Percentiles rank a stretch among this genome's conserved stretches.
phyloP scores from a whole-genome alignment of 345 rosid species.

The Salix suchowensis region DNA sequence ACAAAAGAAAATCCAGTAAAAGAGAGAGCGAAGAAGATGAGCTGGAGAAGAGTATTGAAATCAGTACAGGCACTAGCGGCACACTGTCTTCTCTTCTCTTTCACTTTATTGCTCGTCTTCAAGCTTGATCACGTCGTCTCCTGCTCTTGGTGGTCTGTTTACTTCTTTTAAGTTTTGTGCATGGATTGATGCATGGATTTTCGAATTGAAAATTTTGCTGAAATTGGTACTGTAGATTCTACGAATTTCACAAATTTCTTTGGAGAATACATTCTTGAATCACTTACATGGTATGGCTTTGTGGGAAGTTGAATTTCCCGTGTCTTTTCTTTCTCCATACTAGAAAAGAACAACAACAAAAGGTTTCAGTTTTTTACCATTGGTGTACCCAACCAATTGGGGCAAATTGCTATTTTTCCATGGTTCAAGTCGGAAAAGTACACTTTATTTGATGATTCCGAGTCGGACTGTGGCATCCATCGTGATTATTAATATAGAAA shows the following conservation, averaged over 20 bases:
- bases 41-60: conserved; percentile 82
- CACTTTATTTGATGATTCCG: too few relatives aligned
- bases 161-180: background rate
- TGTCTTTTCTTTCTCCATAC: too few relatives aligned
- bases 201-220: background rate
- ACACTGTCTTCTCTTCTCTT: conserved; percentile 59
- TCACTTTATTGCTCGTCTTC: conserved; percentile 69
- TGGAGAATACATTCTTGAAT: background rate
- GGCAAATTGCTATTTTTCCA: too few relatives aligned
- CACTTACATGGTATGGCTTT: background rate
- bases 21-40: conserved; percentile 38
- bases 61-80: conserved; percentile 82
- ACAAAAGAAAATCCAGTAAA: background rate
- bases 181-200: background rate
- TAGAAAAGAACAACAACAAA: too few relatives aligned
- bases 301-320: background rate
- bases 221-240: background rate
- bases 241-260: background rate
- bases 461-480: too few relatives aligned
- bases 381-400: too few relatives aligned
- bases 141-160: conserved; percentile 84
- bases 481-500: too few relatives aligned
- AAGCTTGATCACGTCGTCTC: conserved; percentile 56
- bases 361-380: too few relatives aligned
- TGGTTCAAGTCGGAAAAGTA: too few relatives aligned